Conservation (phyloP, 805 yeast species). For the Saccharomycopsis microspora region DNA sequence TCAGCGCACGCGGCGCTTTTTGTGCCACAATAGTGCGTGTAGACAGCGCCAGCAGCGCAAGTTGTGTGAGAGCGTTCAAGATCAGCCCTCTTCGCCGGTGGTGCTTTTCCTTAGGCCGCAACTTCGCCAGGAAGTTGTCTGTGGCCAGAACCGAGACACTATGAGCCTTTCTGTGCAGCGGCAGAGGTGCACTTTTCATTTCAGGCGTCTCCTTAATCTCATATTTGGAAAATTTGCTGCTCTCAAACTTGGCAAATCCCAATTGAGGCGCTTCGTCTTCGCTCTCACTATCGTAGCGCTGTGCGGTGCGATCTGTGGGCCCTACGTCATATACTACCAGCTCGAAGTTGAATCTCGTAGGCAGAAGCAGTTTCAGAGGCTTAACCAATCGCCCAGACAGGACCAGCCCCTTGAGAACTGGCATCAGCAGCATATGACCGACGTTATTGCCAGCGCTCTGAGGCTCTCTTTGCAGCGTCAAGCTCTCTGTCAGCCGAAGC, state of each 20-base stretch:
- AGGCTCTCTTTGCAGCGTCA: constrained; percentile 13
- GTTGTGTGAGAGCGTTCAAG: constrained; percentile 6
- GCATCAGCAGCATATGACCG: constrained; percentile 8
- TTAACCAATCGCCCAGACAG: background rate
- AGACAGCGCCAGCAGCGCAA: background rate
- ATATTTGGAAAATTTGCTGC: background rate
- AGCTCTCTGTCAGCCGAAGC: constrained; percentile 28
- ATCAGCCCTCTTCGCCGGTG: constrained; percentile 5
- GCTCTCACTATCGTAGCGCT: background rate
- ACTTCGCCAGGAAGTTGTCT: background rate
- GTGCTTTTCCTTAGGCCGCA: background rate
- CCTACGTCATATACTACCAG: constrained; percentile 12
- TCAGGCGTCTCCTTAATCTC: background rate
- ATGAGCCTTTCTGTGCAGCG: constrained; percentile 11
- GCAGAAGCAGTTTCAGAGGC: constrained; percentile 6
- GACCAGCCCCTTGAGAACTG: constrained; percentile 2
- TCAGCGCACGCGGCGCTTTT: no score
- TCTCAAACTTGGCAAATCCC: background rate
- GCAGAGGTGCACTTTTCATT: background rate
- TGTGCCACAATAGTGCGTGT: no score
- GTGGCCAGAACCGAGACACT: constrained; percentile 10
- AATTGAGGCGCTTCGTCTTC: background rate
- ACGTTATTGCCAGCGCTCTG: constrained; percentile 4
- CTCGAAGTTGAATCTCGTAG: constrained; percentile 15
- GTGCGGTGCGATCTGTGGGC: no score